Evolutionary conservation across 306 rosid genomes (phyloP).

Genomic region (Cicer bijugum): DNA sequence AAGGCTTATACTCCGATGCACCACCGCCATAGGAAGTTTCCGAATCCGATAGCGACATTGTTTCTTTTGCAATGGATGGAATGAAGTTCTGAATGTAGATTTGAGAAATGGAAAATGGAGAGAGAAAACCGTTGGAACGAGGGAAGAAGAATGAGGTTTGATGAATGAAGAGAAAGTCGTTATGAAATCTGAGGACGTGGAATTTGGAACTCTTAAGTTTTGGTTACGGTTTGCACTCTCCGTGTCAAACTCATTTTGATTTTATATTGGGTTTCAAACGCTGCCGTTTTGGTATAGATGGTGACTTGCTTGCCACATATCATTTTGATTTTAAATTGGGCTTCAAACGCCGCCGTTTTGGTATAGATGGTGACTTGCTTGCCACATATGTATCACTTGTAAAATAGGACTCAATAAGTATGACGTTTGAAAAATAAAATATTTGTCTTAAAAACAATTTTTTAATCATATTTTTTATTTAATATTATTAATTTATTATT

Average conservation of each 20-base stretch:
- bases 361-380: background rate
- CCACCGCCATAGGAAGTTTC: conserved; percentile 66
- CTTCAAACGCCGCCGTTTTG: background rate
- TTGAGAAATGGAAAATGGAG: conserved; percentile 40
- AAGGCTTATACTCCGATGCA: conserved; percentile 64
- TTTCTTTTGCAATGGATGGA: conserved; percentile 39
- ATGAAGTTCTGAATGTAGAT: conserved; percentile 24
- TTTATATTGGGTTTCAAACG: background rate
- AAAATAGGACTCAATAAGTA: no score
- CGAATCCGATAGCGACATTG: conserved; percentile 88
- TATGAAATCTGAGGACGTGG: conserved; percentile 56
- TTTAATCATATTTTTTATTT: no score
- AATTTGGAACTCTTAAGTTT: conserved; percentile 45
- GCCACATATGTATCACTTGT: background rate
- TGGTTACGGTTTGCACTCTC: conserved; percentile 53
- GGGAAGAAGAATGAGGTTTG: conserved; percentile 29
- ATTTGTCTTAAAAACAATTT: no score
- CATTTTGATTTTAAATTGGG: background rate
- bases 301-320: background rate
- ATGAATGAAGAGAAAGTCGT: conserved; percentile 49
- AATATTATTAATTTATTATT: no score
- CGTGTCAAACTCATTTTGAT: conserved; percentile 8
- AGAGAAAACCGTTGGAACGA: conserved; percentile 38
- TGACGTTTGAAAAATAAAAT: no score
- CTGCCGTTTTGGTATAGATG: background rate